These are phyloP conservation scores for Talaromyces nanjingensis DNA, from an alignment of 495 filamentous ascomycete species.

Conservation along the genomic window DNA sequence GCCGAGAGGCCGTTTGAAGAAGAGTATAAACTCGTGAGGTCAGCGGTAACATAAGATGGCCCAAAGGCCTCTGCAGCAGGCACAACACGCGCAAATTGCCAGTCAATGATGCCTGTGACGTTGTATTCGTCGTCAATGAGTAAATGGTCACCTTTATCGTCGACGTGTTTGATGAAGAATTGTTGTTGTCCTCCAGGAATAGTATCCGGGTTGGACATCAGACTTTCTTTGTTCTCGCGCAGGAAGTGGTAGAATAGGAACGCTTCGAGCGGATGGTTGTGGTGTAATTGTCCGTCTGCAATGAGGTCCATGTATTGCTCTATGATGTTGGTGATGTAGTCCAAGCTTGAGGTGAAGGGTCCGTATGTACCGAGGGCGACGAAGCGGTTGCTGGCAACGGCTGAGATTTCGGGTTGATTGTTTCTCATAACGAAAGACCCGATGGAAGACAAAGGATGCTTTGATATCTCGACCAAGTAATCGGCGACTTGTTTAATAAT, in stretches of 20 bases:
- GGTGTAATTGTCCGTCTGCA: constrained; percentile 16
- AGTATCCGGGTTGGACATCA: background rate
- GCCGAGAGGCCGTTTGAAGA: background rate
- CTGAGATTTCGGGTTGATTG: constrained; percentile 7
- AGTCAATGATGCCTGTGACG: constrained; percentile 34
- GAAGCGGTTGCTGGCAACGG: constrained; percentile 17
- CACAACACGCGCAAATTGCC: constrained; percentile 26
- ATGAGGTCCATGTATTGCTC: constrained; percentile 21
- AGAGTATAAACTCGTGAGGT: constrained; percentile 20
- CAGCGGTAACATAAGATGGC: constrained; percentile 28
- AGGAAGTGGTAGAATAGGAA: constrained; percentile 23
- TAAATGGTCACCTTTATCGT: constrained; percentile 37
- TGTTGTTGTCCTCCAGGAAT: background rate
- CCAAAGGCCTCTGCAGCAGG: constrained; percentile 25
- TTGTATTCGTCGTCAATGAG: constrained; percentile 34
- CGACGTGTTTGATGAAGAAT: constrained; percentile 36
- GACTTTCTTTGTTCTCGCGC: background rate
- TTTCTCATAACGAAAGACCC: constrained; percentile 17
- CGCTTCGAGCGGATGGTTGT: constrained; percentile 18
- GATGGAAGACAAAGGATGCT: constrained; percentile 19
- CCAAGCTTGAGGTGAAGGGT: constrained; percentile 14
- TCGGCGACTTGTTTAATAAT: constrained; percentile 27
- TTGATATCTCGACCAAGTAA: constrained; percentile 28
- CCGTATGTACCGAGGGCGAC: constrained; percentile 12
- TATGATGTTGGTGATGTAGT: constrained; percentile 16